Base-by-base conservation (phyloP, 2,329 filamentous ascomycete species). In the Tolypocladium nubicola region DNA sequence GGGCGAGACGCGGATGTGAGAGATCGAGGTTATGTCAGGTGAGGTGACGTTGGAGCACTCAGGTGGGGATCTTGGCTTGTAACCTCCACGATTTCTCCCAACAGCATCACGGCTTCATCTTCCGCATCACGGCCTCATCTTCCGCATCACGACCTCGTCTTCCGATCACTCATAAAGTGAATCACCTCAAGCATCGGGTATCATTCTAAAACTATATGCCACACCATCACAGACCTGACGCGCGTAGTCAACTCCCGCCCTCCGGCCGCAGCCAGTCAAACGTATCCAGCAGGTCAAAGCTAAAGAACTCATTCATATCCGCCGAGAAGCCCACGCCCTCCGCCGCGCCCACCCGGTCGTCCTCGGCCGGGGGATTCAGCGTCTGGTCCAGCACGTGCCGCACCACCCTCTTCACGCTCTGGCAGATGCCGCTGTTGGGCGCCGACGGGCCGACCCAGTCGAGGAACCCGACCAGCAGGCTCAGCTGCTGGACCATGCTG, bases 311-410 rank as follows among this genome's bases (percentile, higher is more conserved):
- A 43, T 71, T 70, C 2, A 55, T 63, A 58, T 66, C 58, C 58
- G 47, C 60, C 0, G 59, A 59, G 30, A 72, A 69, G 54, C 74
- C 72, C 64, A 61, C 58, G 39, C 52, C 37, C 5, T 41, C 59
- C 53, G 54, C 54, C 35, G 54, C 52, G 39, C 55, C 55, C 52
- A 30, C 47, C 52, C 61, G 26, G 26, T 30, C 53, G 14, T 30
- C 45, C 23, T 19, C 56, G 2, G 64, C 58, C 13, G 68, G 62
- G 16, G 67, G 65, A 58, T 79, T 77, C 7, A 79, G 66, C 2
- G 75, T 70, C 49, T 77, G 71, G 57, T 80, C 76, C n/a, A 80
- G 66, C 6, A 79, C 78, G n/a, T 71, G 75, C 60, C 76, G 71
- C 52, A 80, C 77, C 23, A 79, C 70, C 5, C 64, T 67, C 61